Base-by-base conservation (phyloP, 306 rosid genomes). In the Ormosia emarginata region DNA sequence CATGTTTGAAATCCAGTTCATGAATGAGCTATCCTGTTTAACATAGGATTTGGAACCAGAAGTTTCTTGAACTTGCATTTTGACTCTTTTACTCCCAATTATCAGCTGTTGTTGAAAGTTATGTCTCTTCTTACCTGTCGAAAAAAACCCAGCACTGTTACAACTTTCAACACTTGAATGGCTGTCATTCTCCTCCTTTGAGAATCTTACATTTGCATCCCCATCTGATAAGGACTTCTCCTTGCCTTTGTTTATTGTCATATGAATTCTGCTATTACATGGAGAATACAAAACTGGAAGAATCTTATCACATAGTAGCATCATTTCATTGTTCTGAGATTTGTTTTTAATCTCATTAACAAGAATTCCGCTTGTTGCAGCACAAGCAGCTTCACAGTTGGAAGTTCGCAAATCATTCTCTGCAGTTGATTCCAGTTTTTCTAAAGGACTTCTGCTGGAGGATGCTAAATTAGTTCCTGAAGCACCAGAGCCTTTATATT, bases 101-200 rank as follows among this genome's bases (percentile, higher is more conserved):
- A 86, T 80, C 78, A 90, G 71, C 67, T 86, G 91, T 39, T 90
- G 94, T 29, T 89, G 91, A 72, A 82, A 86, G 76, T 79, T 74
- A 79, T 70, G 67, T 75, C 92, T 80, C 89, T 83, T 93, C 86
- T 85, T 92, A 55, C 92, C 85, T 2, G 84, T 55, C 29, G 87
- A 39, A 62, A 88, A 77, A 62, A 81, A 46, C 37, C 87, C 82
- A 57, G 85, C 77, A 70, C 96, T 92, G 72, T 86, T 86, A 81
- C 97, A 90, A 86, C 98, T 95, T 80, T 95, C 97, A 67, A 95
- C 96, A 82, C 99, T 93, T 83, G 93, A 96, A 10, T 84, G 85
- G 83, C 93, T 90, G 81, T 89, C 90, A 61, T 88, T 91, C 7
- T 84, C 86, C 58, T 89, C 90, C 79, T 68, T 82, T 65, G 92